Evolutionary conservation across 179 eudicot species (phyloP), one percentile per base, ranked within the genome.

Genomic region (Actinidia chinensis): DNA sequence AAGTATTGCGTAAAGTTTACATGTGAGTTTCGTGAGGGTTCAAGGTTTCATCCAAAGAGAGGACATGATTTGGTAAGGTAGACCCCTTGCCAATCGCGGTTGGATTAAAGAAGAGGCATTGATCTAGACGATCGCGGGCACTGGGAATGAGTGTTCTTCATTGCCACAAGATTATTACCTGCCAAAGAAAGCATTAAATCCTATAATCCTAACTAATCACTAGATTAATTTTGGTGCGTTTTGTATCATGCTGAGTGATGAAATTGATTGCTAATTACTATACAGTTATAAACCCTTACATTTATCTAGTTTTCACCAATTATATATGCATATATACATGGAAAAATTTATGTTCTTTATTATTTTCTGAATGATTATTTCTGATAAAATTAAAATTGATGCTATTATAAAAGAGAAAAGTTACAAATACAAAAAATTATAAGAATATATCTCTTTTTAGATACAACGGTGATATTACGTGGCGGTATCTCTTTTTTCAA

Each of bases 211-310:
- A 36, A 25, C 4, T 4, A 60, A 58, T 60, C 5, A 25, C 25
- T 63, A 12, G 14, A 17, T 28, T 6, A 5, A 14, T 28, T 63
- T 28, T 60, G 42, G n/a, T 28, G 11, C 12, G 33, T 11, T 11
- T 28, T 63, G 68, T 18, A 63, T 43, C 68, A 33, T 63, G 68
- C 68, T 63, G 28, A 63, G 3, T 28, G n/a, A 63, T 63, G 68
- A 63, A 28, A 63, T 63, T 63, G 68, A 63, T 63, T 28, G n/a
- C 66, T 60, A 60, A n/a, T 17, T 56, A 56, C 23, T 56, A 13
- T 52, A 10, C 1, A 6, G 33, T 36, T 8, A 11, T 11, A 25
- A 11, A 60, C 36, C 25, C 36, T 22, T 22, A 60, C n/a, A 55
- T 18, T 55, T 36, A 36, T 36, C 4, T 36, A 36, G 40, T 36